These are phyloP conservation scores for Dendrocalamus sinicus DNA, from an alignment of 176 grass and related monocot species.

Conservation along the genomic window DNA sequence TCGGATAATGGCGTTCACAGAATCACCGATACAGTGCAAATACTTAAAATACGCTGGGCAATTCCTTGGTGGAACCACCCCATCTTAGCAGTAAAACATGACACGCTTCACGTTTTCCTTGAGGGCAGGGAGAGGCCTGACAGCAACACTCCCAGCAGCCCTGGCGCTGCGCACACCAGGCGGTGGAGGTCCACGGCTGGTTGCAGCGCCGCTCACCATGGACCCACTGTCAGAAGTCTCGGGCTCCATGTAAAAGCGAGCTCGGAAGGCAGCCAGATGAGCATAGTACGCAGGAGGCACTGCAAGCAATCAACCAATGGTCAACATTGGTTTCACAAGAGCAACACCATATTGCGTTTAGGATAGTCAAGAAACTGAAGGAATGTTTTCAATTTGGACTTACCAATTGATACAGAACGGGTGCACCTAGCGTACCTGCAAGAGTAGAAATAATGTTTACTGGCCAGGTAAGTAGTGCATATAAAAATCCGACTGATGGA, in stretches of 20 bases:
- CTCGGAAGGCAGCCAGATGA: constrained; percentile 86
- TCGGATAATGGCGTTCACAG: not conserved
- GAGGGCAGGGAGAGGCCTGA: constrained; percentile 85
- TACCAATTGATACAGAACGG: constrained; percentile 89
- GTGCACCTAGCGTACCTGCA: constrained; percentile 88
- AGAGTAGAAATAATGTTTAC: constrained; percentile 30
- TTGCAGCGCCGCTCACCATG: constrained; percentile 60
- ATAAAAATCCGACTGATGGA: constrained; percentile 12
- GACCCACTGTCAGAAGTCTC: constrained; percentile 87
- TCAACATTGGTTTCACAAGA: not conserved
- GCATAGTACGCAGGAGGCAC: constrained; percentile 91
- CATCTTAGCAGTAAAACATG: constrained; percentile 91
- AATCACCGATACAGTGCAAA: not conserved
- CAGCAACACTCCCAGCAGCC: constrained; percentile 65
- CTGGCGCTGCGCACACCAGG: constrained; percentile 55
- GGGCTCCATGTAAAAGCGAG: constrained; percentile 90
- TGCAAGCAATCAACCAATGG: constrained; percentile 45
- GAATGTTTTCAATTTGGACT: constrained; percentile 19
- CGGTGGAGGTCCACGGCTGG: constrained; percentile 53
- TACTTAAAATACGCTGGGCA: constrained; percentile 9
- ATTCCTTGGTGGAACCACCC: not conserved
- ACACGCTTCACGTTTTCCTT: constrained; percentile 91
- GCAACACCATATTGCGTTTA: not conserved
- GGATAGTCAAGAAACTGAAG: not conserved
- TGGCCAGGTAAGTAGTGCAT: not conserved